Base-by-base conservation (phyloP, 2,329 filamentous ascomycete genomes). In the Colletotrichum theobromicola region DNA sequence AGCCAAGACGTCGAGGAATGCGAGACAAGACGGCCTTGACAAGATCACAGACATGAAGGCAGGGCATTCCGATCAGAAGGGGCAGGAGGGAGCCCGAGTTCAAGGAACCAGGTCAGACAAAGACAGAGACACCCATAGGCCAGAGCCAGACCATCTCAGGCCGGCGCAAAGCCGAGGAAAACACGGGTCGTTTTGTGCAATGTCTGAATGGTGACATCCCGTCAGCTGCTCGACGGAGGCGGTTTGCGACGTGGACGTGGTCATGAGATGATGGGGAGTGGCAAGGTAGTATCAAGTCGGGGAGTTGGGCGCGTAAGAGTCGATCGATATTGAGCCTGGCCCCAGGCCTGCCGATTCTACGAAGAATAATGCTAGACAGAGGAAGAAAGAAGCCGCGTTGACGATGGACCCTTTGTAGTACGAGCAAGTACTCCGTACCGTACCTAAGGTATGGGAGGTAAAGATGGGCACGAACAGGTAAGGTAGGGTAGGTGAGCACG, bases 1-100 rank as follows among this genome's bases (percentile, higher is more conserved):
- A 21, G 46, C 34, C 65, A 58, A 15, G 55, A 68, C 32, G 35
- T 32, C 35, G 67, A 73, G 53, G 67, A 70, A 70, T 67, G 67
- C 62, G 61, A 74, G 67, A 71, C 61, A 74, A 55, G 60, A 65
- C 67, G 24, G 13, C 21, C 58, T 13, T 12, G 58, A 55, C 32
- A 30, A 60, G 67, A 70, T 71, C 37, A 67, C 53, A 71, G 68
- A 74, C 68, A 62, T 35, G 62, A 65, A 72, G 72, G 68, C 68
- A 72, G 72, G 72, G 62, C 37, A 72, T 72, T 74, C 72, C 67
- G 72, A 67, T 66, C 58, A 28, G 35, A 63, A 28, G 66, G 58
- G 63, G 10, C 34, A 46, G 35, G 13, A 26, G 67, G 16, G 26
- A 57, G 53, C 26, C 53, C 21, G 53, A 30, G 7, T 16, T 57